Evolutionary conservation across 257 asterid species (phyloP).

Genomic region (Solanum paucissectum): DNA sequence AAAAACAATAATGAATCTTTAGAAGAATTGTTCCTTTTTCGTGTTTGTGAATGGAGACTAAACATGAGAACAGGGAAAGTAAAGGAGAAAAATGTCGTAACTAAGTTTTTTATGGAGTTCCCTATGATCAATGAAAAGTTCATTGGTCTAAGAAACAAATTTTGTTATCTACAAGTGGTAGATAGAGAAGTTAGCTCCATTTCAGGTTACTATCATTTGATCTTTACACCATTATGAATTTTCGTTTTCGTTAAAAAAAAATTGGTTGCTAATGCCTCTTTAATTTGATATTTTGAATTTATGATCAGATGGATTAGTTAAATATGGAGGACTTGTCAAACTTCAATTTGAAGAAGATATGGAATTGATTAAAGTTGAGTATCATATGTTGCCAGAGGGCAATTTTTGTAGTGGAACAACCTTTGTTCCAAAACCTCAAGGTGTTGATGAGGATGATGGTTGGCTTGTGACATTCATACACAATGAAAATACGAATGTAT

Average conservation of each 20-base stretch:
- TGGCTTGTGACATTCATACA: constrained; percentile 22
- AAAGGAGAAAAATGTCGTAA: constrained; percentile 35
- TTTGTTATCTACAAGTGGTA: constrained; percentile 40
- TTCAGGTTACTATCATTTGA: constrained; percentile 23
- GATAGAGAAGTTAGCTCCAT: constrained; percentile 30
- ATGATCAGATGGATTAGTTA: not conserved
- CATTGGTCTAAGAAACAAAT: constrained; percentile 24
- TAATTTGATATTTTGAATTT: not conserved
- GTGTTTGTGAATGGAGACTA: constrained; percentile 59
- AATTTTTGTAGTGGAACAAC: constrained; percentile 15
- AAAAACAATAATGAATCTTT: constrained; percentile 1
- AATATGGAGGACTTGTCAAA: not conserved
- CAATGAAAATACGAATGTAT: constrained; percentile 6
- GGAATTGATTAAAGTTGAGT: constrained; percentile 3
- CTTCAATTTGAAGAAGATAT: not conserved
- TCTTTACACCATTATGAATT: not conserved
- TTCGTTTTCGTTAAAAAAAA: too few species aligned
- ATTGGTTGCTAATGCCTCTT: not conserved
- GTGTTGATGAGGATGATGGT: constrained; percentile 20
- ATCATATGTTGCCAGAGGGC: constrained; percentile 11
- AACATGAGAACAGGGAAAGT: constrained; percentile 35
- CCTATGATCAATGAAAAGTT: constrained; percentile 47
- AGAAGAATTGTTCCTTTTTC: constrained; percentile 19
- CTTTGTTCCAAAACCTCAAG: constrained; percentile 9
- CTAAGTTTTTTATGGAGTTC: constrained; percentile 44